Evolutionary conservation across 169 alveolate genomes (phyloP).

Genomic region (Theileria annulata): DNA sequence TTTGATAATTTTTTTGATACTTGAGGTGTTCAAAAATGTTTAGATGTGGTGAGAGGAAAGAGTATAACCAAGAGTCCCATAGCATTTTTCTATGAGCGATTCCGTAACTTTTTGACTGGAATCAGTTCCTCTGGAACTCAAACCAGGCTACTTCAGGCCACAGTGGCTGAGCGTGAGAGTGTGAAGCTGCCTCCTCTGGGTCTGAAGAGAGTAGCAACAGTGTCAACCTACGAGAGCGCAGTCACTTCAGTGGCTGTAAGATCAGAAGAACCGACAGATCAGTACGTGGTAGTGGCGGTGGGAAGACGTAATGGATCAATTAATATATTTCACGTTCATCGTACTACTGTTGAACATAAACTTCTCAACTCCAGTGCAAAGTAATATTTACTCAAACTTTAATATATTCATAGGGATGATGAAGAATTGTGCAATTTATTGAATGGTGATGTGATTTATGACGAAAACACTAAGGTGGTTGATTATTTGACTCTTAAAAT

Average conservation of each 20-base stretch:
- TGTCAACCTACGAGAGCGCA: conserved; percentile 71
- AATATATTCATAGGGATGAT: not conserved
- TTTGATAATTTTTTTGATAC: too few species aligned
- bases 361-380: conserved; percentile 7
- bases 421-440: not conserved
- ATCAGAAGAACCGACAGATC: conserved; percentile 75
- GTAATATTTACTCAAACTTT: not conserved
- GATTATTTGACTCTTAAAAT: conserved; percentile 61
- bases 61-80: conserved; percentile 40
- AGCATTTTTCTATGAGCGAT: conserved; percentile 71
- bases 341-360: conserved; percentile 66
- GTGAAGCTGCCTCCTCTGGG: conserved; percentile 58
- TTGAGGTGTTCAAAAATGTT: too few species aligned
- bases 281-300: conserved; percentile 78
- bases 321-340: conserved; percentile 69
- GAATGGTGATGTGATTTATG: conserved; percentile 23
- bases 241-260: conserved; percentile 81
- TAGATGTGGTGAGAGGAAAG: conserved; percentile 16
- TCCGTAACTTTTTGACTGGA: conserved; percentile 63
- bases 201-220: conserved; percentile 57
- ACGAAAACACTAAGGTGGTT: conserved; percentile 45
- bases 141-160: conserved; percentile 63
- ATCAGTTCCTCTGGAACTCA: conserved; percentile 61
- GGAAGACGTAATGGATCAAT: conserved; percentile 82
- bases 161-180: conserved; percentile 52